phyloP scores from a whole-genome alignment of 257 asterid species.

The Plectranthus barbatus region DNA sequence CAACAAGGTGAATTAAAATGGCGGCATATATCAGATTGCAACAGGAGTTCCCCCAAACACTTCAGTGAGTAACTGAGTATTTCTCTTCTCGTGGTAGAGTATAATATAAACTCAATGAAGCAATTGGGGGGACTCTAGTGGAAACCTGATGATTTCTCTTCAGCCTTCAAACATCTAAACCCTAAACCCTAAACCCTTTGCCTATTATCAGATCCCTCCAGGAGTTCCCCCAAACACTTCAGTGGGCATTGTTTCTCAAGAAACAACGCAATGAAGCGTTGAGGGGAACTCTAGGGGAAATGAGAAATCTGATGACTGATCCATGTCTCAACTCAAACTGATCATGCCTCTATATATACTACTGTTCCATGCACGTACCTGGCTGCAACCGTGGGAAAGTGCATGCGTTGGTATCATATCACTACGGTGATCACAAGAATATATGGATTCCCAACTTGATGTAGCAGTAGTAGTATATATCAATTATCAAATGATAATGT shows the following conservation, averaged over 20 bases:
- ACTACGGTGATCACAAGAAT: too few relatives aligned
- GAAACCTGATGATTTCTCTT: conserved; percentile 7
- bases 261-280: conserved; percentile 31
- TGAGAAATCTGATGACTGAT: conserved; percentile 26
- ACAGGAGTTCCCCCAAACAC: conserved; percentile 59
- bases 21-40: conserved; percentile 15
- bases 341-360: conserved; percentile 12
- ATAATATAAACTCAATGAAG: conserved; percentile 25
- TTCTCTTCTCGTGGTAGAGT: too few relatives aligned
- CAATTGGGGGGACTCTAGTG: conserved; percentile 17
- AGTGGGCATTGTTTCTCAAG: not conserved
- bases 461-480: too few relatives aligned
- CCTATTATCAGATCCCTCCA: conserved; percentile 12
- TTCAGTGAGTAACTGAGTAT: conserved; percentile 32
- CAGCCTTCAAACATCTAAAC: not conserved
- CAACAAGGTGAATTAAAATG: not conserved
- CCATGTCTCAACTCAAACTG: not conserved
- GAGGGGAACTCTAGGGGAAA: conserved; percentile 38
- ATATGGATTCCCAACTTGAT: conserved; percentile 13
- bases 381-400: conserved; percentile 9
- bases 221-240: conserved; percentile 43
- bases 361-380: too few relatives aligned
- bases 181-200: too few relatives aligned
- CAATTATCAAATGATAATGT: not conserved
- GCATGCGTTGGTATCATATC: not conserved